phyloP scores from a whole-genome alignment of 805 yeast genomes.

The Danielia reshetovae region DNA sequence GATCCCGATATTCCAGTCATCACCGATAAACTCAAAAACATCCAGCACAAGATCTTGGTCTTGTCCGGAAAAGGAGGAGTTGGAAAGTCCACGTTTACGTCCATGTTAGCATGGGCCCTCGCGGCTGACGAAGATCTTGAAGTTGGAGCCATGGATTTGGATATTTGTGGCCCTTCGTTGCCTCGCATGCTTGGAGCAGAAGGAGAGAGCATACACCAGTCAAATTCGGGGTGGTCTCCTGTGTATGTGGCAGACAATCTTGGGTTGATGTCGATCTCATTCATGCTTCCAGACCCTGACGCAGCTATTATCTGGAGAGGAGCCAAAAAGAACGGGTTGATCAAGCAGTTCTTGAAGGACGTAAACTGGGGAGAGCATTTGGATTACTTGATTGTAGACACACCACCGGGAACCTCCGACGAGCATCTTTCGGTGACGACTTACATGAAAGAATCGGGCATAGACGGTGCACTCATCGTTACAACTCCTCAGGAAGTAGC shows the following conservation, averaged over 20 bases:
- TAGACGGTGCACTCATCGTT: conserved; percentile 92
- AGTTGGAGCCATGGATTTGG: conserved; percentile 95
- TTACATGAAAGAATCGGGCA: conserved; percentile 82
- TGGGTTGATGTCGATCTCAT: conserved; percentile 93
- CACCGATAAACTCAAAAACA: conserved; percentile 56
- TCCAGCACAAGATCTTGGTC: conserved; percentile 75
- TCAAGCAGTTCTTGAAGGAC: conserved; percentile 89
- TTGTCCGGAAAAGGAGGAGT: conserved; percentile 92
- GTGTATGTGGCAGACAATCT: conserved; percentile 92
- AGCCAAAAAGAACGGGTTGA: conserved; percentile 88
- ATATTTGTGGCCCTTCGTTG: conserved; percentile 95
- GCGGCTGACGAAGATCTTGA: conserved; percentile 77
- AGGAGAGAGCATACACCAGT: conserved; percentile 80
- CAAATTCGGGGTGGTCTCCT: conserved; percentile 94
- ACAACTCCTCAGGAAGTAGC: conserved; percentile 99
- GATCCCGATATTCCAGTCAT: conserved; percentile 88
- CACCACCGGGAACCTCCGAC: conserved; percentile 98
- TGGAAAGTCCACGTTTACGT: conserved; percentile 93
- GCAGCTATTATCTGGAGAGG: conserved; percentile 98
- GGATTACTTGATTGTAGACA: conserved; percentile 87
- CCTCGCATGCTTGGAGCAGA: conserved; percentile 93
- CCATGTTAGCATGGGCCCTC: conserved; percentile 95
- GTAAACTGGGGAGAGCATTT: conserved; percentile 86
- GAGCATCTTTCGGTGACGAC: conserved; percentile 90
- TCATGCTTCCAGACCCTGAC: conserved; percentile 89